phyloP scores from a whole-genome alignment of 2,329 filamentous ascomycete genomes.

The Fusarium sp. region DNA sequence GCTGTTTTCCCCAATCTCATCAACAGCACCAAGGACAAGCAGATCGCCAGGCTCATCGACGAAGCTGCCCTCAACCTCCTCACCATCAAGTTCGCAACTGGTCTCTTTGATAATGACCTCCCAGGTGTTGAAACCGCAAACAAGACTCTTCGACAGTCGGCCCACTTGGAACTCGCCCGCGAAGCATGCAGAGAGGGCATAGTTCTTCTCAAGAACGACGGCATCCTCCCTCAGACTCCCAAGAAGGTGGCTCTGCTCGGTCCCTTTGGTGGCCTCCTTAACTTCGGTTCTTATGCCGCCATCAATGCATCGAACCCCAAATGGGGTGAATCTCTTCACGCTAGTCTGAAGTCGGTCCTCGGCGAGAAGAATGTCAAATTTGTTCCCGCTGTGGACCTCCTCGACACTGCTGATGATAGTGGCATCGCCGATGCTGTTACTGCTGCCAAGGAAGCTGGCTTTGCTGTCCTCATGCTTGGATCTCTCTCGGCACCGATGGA shows the following conservation, averaged over 20 bases:
- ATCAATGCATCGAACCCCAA: conserved; percentile 28
- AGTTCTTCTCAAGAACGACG: conserved; percentile 74
- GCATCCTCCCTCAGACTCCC: conserved; percentile 63
- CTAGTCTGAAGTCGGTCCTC: conserved; percentile 24
- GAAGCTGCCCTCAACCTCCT: conserved; percentile 43
- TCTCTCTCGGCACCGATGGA: conserved; percentile 44
- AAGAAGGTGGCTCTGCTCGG: conserved; percentile 34
- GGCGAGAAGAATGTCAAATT: conserved; percentile 30
- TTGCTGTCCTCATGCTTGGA: conserved; percentile 48
- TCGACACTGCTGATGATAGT: conserved; percentile 32
- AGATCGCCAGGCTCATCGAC: conserved; percentile 40
- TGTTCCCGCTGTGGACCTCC: conserved; percentile 24
- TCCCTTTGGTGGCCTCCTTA: conserved; percentile 44
- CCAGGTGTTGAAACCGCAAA: conserved; percentile 33
- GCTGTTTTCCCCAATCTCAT: conserved; percentile 42
- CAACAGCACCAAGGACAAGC: conserved; percentile 31
- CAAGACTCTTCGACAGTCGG: conserved; percentile 21
- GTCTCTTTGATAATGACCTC: conserved; percentile 43
- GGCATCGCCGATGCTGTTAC: conserved; percentile 39
- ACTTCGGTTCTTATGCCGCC: conserved; percentile 33
- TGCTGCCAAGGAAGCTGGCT: conserved; percentile 43
- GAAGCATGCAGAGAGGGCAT: conserved; percentile 47
- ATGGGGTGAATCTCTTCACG: conserved; percentile 33
- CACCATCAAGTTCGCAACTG: conserved; percentile 46
- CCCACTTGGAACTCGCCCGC: conserved; percentile 17